Evolutionary conservation across 805 yeast genomes (phyloP).

Genomic region (Cyberlindnera mrakii): DNA sequence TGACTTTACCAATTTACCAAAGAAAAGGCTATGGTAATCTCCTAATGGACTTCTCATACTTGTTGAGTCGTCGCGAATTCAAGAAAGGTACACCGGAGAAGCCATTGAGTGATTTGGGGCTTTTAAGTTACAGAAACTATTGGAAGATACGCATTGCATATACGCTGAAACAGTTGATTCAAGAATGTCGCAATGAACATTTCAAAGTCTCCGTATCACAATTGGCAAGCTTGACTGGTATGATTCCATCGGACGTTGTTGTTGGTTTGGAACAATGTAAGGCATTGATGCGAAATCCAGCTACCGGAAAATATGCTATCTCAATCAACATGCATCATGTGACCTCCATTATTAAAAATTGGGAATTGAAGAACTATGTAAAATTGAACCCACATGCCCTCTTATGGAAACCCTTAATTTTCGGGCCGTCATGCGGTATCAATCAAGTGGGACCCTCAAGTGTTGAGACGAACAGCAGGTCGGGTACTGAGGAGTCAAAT

Average conservation of each 20-base stretch:
- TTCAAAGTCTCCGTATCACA: conserved; percentile 47
- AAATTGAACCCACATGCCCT: conserved; percentile 46
- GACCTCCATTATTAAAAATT: conserved; percentile 34
- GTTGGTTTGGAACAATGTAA: conserved; percentile 78
- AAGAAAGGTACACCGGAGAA: conserved; percentile 92
- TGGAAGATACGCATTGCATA: conserved; percentile 70
- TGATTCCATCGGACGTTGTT: conserved; percentile 81
- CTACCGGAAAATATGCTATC: conserved; percentile 44
- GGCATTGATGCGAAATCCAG: conserved; percentile 46
- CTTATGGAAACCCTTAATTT: conserved; percentile 78
- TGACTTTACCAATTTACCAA: conserved; percentile 84
- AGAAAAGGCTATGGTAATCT: conserved; percentile 85
- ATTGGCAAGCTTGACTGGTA: conserved; percentile 68
- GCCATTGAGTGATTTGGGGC: conserved; percentile 83
- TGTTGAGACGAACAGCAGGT: conserved; percentile 21
- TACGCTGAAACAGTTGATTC: conserved; percentile 16
- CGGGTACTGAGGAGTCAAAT: conserved; percentile 6
- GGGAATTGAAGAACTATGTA: conserved; percentile 51
- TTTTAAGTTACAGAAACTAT: conserved; percentile 77
- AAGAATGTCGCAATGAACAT: conserved; percentile 4
- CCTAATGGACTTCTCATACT: conserved; percentile 82
- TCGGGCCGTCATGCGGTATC: conserved; percentile 83
- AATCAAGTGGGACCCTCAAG: conserved; percentile 36
- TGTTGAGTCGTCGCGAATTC: conserved; percentile 67
- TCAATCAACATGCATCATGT: conserved; percentile 42